Conservation (phyloP, 73 alveolate genomes). For the Vitrella brassicaformis region DNA sequence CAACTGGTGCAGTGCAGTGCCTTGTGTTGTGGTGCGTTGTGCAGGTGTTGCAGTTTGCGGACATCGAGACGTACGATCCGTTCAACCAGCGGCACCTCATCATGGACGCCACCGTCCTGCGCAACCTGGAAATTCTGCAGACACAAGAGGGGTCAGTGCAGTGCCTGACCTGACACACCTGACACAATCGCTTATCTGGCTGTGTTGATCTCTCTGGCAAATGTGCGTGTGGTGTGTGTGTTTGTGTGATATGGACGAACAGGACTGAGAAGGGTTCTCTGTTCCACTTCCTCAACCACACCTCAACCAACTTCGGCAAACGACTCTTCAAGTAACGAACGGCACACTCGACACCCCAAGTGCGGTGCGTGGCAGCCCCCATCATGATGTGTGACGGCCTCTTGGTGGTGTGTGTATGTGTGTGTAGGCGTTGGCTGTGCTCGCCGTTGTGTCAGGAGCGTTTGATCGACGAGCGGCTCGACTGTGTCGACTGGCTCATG, state of each 20-base stretch:
- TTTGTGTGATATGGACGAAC: too few species aligned
- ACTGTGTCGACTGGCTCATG: slow-evolving; percentile 48
- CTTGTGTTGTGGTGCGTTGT: too few species aligned
- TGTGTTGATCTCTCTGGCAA: too few species aligned
- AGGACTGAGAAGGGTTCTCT: slow-evolving; percentile 45
- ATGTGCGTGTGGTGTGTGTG: too few species aligned
- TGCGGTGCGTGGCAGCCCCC: neutral
- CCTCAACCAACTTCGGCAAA: slow-evolving; percentile 52
- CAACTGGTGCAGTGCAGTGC: too few species aligned
- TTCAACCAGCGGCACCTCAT: slow-evolving; percentile 46
- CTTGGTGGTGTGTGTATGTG: too few species aligned
- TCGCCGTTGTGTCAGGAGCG: slow-evolving; percentile 47
- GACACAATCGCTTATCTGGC: too few species aligned
- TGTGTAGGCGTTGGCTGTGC: slow-evolving; percentile 51
- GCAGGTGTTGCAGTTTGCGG: neutral
- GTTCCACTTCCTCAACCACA: slow-evolving; percentile 42
- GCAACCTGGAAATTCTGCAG: slow-evolving; percentile 46
- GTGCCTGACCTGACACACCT: too few species aligned
- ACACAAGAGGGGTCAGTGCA: slow-evolving; percentile 49
- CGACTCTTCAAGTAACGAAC: slow-evolving; percentile 27
- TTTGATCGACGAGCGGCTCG: slow-evolving; percentile 44
- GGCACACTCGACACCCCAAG: neutral
- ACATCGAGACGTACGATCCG: too few species aligned
- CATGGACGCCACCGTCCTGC: slow-evolving; percentile 52
- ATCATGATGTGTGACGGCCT: slow-evolving; percentile 17